Evolutionary conservation across 345 rosid genomes (phyloP), one percentile per base, ranked within the genome.

Genomic region (Acer negundo): DNA sequence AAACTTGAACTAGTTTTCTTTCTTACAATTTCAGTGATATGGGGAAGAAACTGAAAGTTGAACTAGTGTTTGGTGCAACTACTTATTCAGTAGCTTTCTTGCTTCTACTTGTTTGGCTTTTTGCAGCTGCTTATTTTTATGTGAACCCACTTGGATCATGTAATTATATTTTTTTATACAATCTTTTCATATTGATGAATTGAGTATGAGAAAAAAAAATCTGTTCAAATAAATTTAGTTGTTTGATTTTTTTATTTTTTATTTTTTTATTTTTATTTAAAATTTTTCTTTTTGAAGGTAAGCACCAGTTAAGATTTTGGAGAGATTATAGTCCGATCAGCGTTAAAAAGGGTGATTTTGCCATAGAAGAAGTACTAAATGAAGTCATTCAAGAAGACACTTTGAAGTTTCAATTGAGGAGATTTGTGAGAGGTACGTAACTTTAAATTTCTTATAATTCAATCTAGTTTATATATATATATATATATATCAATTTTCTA

Each of bases 401-500:
- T 26, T 38, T 23, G 24, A 58, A 64, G 31, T 56, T 53, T 65
- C 67, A 23, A 26, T 40, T 79, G 38, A 79, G 81, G 35, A 73
- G 77, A 79, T 73, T 73, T 51, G 77, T 67, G 22, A 66, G 77
- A 79, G 81, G 26, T 24, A n/a, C n/a, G n/a, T n/a, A 58, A 58
- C 68, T 24, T 42, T n/a, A 31, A 15, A 47, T 44, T 9, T 23
- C 67, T 74, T 62, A 22, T 40, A 13, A 12, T 16, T 49, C 19
- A 55, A 56, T 31, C 46, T 65, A 2, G 11, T 22, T 22, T 24
- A 0, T 24, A 24, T n/a, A 42, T 42, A 7, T 42, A 42, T 42
- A 42, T 42, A n/a, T n/a, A n/a, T 40, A 7, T 40, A n/a, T 40
- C 46, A 40, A 40, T 40, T 40, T 31, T 31, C 35, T 31, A 31